Percentiles rank a stretch among this genome's conserved stretches.
Conservation (phyloP, 2,329 filamentous ascomycete genomes). For the Fusarium miscanthi region DNA sequence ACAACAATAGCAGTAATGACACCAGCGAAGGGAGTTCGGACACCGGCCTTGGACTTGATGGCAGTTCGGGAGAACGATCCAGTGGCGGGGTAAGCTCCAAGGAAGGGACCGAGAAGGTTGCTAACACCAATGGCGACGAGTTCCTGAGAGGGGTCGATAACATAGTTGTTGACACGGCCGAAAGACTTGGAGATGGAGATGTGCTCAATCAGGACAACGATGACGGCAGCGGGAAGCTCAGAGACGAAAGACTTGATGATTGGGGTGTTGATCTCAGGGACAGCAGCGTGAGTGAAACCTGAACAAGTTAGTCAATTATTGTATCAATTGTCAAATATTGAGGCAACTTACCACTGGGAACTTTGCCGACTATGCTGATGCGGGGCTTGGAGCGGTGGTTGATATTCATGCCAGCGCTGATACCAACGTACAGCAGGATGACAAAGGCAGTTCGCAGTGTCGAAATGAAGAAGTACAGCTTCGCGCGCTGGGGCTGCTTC, state of each 20-base stretch:
- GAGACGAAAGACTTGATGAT: slow-evolving; percentile 72
- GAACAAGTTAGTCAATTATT: not conserved
- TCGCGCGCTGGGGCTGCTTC: slow-evolving; percentile 72
- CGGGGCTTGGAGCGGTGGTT: slow-evolving; percentile 64
- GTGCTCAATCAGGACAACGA: slow-evolving; percentile 83
- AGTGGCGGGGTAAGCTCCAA: slow-evolving; percentile 86
- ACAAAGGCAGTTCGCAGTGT: slow-evolving; percentile 84
- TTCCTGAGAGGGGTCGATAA: slow-evolving; percentile 83
- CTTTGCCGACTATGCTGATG: slow-evolving; percentile 73
- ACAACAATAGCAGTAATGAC: slow-evolving; percentile 86
- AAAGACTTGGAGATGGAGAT: slow-evolving; percentile 88
- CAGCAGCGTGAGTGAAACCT: slow-evolving; percentile 77
- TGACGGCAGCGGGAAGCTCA: slow-evolving; percentile 78
- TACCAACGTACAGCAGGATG: slow-evolving; percentile 81
- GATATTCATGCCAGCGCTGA: slow-evolving; percentile 78
- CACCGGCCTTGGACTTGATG: slow-evolving; percentile 94
- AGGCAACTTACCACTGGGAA: slow-evolving; percentile 70
- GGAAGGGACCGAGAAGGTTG: slow-evolving; percentile 80
- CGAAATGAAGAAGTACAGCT: slow-evolving; percentile 81
- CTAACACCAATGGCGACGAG: slow-evolving; percentile 80
- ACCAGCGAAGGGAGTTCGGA: slow-evolving; percentile 86
- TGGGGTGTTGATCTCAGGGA: slow-evolving; percentile 68
- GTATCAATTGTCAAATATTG: not conserved
- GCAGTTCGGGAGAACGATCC: slow-evolving; percentile 92
- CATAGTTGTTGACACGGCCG: slow-evolving; percentile 83